Evolutionary conservation across 164 flowering plant species (phyloP).

Genomic region (Annona cherimola): DNA sequence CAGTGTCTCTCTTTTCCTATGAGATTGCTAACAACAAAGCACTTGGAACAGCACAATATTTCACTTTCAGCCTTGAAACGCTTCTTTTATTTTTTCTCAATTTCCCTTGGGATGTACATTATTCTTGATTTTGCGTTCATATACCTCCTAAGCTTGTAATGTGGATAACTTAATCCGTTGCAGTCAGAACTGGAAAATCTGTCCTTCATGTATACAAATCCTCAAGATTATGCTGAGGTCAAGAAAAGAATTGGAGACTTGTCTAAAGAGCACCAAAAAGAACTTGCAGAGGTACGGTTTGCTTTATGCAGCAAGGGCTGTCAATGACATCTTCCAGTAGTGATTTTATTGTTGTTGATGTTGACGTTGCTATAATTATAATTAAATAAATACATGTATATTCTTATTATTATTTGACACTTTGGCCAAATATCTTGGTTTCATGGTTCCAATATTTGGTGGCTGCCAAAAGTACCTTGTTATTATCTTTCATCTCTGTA

Average conservation of each 20-base stretch:
- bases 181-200: slow-evolving; percentile 98
- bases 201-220: slow-evolving; percentile 90
- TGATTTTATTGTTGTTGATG: neutral
- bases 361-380: too few relatives aligned
- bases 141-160: neutral
- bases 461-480: neutral
- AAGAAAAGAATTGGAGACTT: slow-evolving; percentile 72
- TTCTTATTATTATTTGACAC: too few relatives aligned
- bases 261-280: slow-evolving; percentile 79
- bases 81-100: neutral
- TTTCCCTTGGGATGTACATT: too few relatives aligned
- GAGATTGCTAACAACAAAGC: neutral
- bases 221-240: slow-evolving; percentile 74
- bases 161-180: slow-evolving; percentile 13
- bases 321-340: neutral
- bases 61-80: neutral
- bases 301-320: neutral
- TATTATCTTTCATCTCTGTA: neutral
- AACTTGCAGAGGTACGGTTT: slow-evolving; percentile 66
- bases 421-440: neutral
- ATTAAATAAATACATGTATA: too few relatives aligned
- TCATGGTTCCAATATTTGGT: neutral
- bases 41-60: neutral
- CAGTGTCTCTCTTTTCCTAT: neutral
- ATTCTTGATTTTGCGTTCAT: neutral